These are phyloP conservation scores for Rhizoclosmatium sp. DNA, from an alignment of 192 early-diverging fungal genomes.

Conservation along the genomic window DNA sequence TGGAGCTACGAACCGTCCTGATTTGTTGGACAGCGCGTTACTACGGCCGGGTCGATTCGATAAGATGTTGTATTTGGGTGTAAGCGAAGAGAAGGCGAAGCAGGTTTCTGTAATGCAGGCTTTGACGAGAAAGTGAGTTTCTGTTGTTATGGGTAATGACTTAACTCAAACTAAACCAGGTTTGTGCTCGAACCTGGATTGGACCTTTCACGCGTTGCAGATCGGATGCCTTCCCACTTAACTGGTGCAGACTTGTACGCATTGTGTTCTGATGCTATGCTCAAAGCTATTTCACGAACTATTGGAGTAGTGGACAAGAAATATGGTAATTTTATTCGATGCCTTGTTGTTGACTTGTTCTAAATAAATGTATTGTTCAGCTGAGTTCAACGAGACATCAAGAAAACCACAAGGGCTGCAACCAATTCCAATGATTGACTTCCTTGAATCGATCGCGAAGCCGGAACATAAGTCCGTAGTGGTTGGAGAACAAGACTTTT, in stretches of 20 bases:
- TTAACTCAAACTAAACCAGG: constrained; percentile 36
- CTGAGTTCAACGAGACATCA: constrained; percentile 6
- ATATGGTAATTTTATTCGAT: constrained; percentile 49
- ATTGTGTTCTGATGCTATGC: constrained; percentile 94
- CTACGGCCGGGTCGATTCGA: constrained; percentile 97
- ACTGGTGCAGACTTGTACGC: constrained; percentile 99
- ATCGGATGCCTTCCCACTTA: constrained; percentile 88
- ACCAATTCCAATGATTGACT: constrained; percentile 80
- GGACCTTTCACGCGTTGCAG: constrained; percentile 77
- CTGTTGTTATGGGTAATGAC: background rate
- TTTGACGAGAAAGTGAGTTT: constrained; percentile 84
- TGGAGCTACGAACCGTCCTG: constrained; percentile 98
- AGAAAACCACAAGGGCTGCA: constrained; percentile 49
- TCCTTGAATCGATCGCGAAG: constrained; percentile 81
- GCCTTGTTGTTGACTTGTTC: constrained; percentile 10
- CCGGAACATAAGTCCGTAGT: constrained; percentile 76
- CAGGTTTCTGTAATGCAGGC: constrained; percentile 92
- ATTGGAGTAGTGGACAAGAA: constrained; percentile 74
- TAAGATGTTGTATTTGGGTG: constrained; percentile 95
- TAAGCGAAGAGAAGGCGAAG: constrained; percentile 85
- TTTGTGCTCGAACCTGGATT: constrained; percentile 87
- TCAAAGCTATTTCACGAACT: constrained; percentile 93
- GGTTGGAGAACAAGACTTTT: constrained; percentile 85
- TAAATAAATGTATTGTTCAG: constrained; percentile 31
- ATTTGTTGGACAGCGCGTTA: constrained; percentile 92